These are phyloP conservation scores for Peronospora belbahrii DNA, from an alignment of 352 stramenopile species.

Conservation along the genomic window DNA sequence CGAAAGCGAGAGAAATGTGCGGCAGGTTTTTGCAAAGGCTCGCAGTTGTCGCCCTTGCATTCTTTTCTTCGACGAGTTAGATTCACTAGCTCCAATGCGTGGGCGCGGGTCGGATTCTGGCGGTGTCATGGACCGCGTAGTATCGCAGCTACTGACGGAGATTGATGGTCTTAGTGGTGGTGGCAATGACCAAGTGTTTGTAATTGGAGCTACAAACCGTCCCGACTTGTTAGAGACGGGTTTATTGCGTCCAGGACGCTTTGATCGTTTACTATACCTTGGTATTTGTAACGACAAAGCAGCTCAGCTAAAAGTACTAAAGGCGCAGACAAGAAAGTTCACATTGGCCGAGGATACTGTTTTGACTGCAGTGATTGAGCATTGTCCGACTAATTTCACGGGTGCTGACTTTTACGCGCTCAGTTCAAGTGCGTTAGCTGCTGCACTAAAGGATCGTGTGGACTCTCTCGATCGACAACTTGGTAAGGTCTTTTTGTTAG, in stretches of 20 bases:
- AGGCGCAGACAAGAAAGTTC: constrained; percentile 80
- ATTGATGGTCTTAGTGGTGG: constrained; percentile 86
- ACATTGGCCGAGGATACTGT: constrained; percentile 48
- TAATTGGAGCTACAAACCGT: constrained; percentile 95
- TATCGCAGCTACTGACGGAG: constrained; percentile 93
- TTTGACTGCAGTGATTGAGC: constrained; percentile 48
- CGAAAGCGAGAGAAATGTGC: constrained; percentile 95
- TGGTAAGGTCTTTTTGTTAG: constrained; percentile 29
- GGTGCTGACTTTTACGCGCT: constrained; percentile 82
- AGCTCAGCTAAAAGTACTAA: constrained; percentile 76
- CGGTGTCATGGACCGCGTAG: constrained; percentile 94
- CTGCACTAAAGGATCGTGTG: constrained; percentile 75
- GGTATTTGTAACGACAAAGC: constrained; percentile 71
- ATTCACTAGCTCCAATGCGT: constrained; percentile 85
- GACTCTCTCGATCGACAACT: constrained; percentile 53
- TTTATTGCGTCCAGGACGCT: constrained; percentile 89
- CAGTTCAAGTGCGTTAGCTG: constrained; percentile 62
- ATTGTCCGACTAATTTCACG: constrained; percentile 69
- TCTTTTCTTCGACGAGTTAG: constrained; percentile 92
- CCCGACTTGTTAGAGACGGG: constrained; percentile 94
- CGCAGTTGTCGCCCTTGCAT: constrained; percentile 80
- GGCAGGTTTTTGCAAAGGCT: constrained; percentile 89
- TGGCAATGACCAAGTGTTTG: constrained; percentile 86
- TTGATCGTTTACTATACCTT: constrained; percentile 76
- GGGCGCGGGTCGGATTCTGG: constrained; percentile 82